Evolutionary conservation across 495 filamentous ascomycete species (phyloP).

Genomic region (Aspergillus cristatus): DNA sequence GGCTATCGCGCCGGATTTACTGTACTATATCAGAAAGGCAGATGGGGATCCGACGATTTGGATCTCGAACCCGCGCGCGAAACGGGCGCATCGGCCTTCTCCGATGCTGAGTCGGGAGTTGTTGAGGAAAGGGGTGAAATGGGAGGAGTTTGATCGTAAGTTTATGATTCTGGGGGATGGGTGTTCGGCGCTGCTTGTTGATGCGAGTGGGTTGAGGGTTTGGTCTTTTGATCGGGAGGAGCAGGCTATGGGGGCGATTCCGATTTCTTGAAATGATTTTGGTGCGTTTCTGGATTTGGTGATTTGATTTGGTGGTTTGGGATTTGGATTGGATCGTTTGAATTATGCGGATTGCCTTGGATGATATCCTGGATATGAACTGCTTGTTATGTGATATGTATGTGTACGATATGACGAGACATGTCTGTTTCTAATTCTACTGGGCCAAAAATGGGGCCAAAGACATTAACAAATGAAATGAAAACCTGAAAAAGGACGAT

Average conservation of each 20-base stretch:
- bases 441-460: constrained; percentile 7
- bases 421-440: too few relatives aligned
- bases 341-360: too few relatives aligned
- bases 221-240: constrained; percentile 11
- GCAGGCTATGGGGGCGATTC: not conserved
- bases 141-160: constrained; percentile 2
- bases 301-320: not conserved
- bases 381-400: too few relatives aligned
- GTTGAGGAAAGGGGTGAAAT: constrained; percentile 3
- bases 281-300: not conserved
- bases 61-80: constrained; percentile 13
- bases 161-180: constrained; percentile 11
- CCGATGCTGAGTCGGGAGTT: constrained; percentile 7
- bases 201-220: constrained; percentile 7
- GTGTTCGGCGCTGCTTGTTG: constrained; percentile 7
- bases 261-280: not conserved
- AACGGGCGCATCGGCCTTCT: constrained; percentile 5
- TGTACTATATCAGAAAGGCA: constrained; percentile 15
- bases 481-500: constrained; percentile 23
- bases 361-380: too few relatives aligned
- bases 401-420: too few relatives aligned
- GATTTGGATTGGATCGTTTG: not conserved
- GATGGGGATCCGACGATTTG: constrained; percentile 10
- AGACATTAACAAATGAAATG: constrained; percentile 31
- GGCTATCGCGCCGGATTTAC: constrained; percentile 5